phyloP scores from a whole-genome alignment of 208 protist species.

The Zelonia costaricensis region DNA sequence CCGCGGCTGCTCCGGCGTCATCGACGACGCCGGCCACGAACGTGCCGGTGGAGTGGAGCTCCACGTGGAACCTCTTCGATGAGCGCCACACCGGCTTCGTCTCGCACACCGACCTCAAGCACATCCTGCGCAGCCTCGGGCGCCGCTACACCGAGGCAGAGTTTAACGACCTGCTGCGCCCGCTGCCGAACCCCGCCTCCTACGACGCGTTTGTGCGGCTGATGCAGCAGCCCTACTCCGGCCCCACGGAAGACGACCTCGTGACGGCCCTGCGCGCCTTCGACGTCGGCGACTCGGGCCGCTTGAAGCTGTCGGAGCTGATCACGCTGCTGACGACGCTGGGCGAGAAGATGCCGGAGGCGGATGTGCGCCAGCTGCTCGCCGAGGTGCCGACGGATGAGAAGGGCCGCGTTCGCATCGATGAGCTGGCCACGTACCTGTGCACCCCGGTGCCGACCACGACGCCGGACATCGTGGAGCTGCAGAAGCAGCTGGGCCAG shows the following conservation, averaged over 20 bases:
- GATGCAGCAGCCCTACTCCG: conserved; percentile 88
- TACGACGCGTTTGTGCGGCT: conserved; percentile 74
- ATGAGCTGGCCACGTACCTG: conserved; percentile 80
- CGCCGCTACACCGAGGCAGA: conserved; percentile 90
- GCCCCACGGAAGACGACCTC: conserved; percentile 87
- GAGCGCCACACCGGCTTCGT: conserved; percentile 71
- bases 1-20: conserved; percentile 2
- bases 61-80: conserved; percentile 91
- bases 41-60: conserved; percentile 78
- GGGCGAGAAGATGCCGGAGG: conserved; percentile 89
- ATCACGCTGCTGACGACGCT: conserved; percentile 85
- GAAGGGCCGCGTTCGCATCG: conserved; percentile 75
- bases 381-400: conserved; percentile 77
- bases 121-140: conserved; percentile 88
- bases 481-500: conserved; percentile 75
- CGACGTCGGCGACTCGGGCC: conserved; percentile 70
- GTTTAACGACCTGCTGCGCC: conserved; percentile 72
- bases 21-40: neutral
- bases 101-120: conserved; percentile 79
- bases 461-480: conserved; percentile 84
- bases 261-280: conserved; percentile 83
- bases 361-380: conserved; percentile 82
- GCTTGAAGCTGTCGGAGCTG: conserved; percentile 74
- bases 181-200: conserved; percentile 60
- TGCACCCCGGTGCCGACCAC: conserved; percentile 86